A percentile compares a stretch with the other conserved stretches of the same genome.
These are phyloP conservation scores for Aspergillus funiculosus DNA, from an alignment of 495 filamentous ascomycete species.

Conservation along the genomic window DNA sequence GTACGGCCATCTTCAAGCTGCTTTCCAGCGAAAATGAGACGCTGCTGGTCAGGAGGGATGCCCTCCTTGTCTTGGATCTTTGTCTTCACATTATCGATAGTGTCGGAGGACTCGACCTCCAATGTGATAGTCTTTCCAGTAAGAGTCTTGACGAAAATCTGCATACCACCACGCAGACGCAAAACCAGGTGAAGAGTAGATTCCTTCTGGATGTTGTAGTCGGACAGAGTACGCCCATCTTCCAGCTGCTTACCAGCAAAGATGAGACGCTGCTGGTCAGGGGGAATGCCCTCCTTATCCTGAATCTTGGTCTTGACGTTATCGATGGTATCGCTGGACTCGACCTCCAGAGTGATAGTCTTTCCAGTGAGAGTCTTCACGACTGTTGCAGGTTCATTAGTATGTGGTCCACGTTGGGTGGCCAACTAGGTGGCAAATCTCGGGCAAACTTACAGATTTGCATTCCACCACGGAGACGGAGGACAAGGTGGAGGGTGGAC, in stretches of 20 bases:
- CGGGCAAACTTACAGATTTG: conserved; percentile 71
- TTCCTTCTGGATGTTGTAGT: conserved; percentile 73
- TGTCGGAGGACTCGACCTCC: conserved; percentile 74
- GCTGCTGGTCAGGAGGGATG: conserved; percentile 90
- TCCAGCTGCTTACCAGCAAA: conserved; percentile 70
- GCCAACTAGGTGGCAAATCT: conserved; percentile 12
- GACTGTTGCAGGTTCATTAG: conserved; percentile 38
- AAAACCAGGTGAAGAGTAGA: conserved; percentile 65
- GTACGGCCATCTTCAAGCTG: conserved; percentile 89
- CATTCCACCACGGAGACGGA: conserved; percentile 98
- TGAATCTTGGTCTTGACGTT: conserved; percentile 84
- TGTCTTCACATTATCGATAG: conserved; percentile 96
- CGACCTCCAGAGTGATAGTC: conserved; percentile 97
- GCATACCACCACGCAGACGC: conserved; percentile 70
- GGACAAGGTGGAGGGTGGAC: conserved; percentile 89
- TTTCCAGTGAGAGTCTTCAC: conserved; percentile 92
- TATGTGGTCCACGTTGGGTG: conserved; percentile 13
- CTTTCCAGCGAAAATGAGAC: conserved; percentile 95
- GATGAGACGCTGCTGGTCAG: conserved; percentile 70
- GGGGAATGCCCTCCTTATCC: conserved; percentile 74
- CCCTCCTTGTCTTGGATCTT: conserved; percentile 99
- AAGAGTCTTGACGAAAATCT: conserved; percentile 67
- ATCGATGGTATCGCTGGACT: conserved; percentile 93
- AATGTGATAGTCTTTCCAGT: conserved; percentile 69
- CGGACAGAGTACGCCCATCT: conserved; percentile 63